Conservation (phyloP, 2,329 filamentous ascomycete genomes). For the Macroventuria anomochaeta region DNA sequence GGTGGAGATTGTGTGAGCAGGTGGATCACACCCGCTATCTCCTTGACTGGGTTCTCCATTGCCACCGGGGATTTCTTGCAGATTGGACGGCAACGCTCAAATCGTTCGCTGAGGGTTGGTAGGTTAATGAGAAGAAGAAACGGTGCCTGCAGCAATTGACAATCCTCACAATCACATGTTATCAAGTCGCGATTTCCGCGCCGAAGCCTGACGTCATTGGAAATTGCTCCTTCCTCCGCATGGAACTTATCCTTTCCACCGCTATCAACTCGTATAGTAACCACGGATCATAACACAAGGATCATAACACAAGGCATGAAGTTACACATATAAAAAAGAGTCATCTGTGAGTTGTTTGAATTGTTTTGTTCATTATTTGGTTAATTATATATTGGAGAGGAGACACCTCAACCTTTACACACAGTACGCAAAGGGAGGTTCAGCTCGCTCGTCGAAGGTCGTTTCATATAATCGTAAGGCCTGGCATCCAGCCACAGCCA, state of each 20-base stretch:
- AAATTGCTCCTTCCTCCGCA: not conserved
- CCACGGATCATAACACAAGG: too few relatives aligned
- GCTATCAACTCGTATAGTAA: too few relatives aligned
- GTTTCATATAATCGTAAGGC: slow-evolving; percentile 1
- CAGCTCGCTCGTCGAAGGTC: not conserved
- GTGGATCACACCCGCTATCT: slow-evolving; percentile 72
- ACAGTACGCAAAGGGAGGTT: not conserved
- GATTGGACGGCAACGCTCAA: not conserved
- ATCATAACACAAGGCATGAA: not conserved
- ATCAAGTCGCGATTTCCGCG: not conserved
- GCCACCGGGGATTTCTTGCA: not conserved
- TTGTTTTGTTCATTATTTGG: slow-evolving; percentile 15
- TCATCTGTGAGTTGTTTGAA: not conserved
- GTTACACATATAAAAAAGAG: not conserved
- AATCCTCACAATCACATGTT: not conserved
- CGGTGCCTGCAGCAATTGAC: not conserved
- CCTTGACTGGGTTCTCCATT: slow-evolving; percentile 50
- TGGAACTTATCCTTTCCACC: too few relatives aligned
- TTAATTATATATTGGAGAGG: slow-evolving; percentile 1
- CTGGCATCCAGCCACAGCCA: not conserved
- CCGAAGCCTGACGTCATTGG: not conserved
- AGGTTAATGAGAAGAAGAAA: not conserved
- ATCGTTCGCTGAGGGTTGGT: not conserved
- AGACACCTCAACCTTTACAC: not conserved
- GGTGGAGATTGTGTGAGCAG: slow-evolving; percentile 72